Evolutionary conservation across 768 basidiomycete species (phyloP), one percentile per base, ranked within the genome.

Genomic region (Lentinula boryana): DNA sequence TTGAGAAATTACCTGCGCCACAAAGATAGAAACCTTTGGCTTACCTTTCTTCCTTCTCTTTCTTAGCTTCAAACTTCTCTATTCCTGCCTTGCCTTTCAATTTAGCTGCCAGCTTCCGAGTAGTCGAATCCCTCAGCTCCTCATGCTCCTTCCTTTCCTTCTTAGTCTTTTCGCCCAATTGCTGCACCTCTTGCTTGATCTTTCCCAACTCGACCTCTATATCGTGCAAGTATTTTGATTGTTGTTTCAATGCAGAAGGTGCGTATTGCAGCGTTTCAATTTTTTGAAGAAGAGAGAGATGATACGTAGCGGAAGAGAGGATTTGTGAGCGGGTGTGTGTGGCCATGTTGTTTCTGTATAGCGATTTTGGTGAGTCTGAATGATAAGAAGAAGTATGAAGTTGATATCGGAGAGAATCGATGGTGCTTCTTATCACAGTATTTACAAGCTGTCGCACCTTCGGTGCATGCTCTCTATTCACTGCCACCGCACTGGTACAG

Each of bases 81-180:
- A 48, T 15, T 41, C 32, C 44, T 21, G 70, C 74, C 61, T 74
- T 72, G 4, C 80, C 79, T 4, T 76, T 68, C 15, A 80, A 56
- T 64, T 72, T 76, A 55, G 76, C 73, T 0, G 77, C 74, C 13
- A 79, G 67, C 61, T 75, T 65, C 40, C 72, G 65, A 13, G 75
- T 67, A 6, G 76, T 75, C 21, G 78, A 76, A 60, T 80, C 74
- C 18, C 77, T 68, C 51, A 79, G 60, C 15, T 67, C 63, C 59
- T 75, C 73, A 64, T 81, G 77, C 58, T 77, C 78, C 65, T 76
- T 76, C 55, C 77, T 63, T 64, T 79, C 78, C 62, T 79, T 80
- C 63, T 70, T 77, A 16, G 79, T 80, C 61, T 72, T 74, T 58
- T 70, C 68, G 12, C 68, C 67, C 18, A 78, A 67, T 27, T 63